Percentiles rank a stretch among this genome's conserved stretches.
These are phyloP conservation scores for Lachnellula cervina DNA, from an alignment of 2,329 filamentous ascomycete genomes.

Conservation along the genomic window DNA sequence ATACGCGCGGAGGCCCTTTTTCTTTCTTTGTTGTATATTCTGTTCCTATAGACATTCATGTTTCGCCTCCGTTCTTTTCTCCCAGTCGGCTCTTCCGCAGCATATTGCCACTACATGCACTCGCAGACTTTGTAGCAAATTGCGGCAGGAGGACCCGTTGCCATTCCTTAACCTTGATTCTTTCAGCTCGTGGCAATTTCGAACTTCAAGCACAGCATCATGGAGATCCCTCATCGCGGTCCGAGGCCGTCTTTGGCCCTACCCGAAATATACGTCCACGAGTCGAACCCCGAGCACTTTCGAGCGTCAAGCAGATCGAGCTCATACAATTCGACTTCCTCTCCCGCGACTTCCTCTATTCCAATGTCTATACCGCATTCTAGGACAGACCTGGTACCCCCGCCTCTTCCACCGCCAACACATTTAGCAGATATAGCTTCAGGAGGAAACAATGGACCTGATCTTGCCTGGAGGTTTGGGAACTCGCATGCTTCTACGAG, in stretches of 20 bases:
- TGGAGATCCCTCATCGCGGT: conserved; percentile 39
- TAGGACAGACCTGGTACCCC: conserved; percentile 45
- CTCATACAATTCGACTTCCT: conserved; percentile 29
- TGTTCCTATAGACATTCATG: conserved; percentile 21
- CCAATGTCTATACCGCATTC: conserved; percentile 61
- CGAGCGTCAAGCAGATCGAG: conserved; percentile 23
- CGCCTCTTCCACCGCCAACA: conserved; percentile 60
- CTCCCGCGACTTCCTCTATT: conserved; percentile 39
- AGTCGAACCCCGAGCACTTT: conserved; percentile 33
- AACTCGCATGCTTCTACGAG: conserved; percentile 45
- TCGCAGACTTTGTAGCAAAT: conserved; percentile 13
- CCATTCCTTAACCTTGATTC: conserved; percentile 10
- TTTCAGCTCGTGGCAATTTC: conserved; percentile 26
- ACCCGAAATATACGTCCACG: conserved; percentile 40
- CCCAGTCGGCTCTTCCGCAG: conserved; percentile 22
- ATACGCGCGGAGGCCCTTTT: conserved; percentile 10
- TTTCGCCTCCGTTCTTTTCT: conserved; percentile 21
- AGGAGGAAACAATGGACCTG: conserved; percentile 53
- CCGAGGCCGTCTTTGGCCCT: conserved; percentile 22
- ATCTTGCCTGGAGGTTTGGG: conserved; percentile 59
- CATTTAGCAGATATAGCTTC: conserved; percentile 51
- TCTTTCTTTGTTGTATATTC: conserved; percentile 23
- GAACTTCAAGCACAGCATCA: conserved; percentile 22
- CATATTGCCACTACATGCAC: conserved; percentile 26
- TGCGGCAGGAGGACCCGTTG: conserved; percentile 7